Conservation (phyloP, 148 eudicot genomes). For the Amaranthus hypochondriacus region DNA sequence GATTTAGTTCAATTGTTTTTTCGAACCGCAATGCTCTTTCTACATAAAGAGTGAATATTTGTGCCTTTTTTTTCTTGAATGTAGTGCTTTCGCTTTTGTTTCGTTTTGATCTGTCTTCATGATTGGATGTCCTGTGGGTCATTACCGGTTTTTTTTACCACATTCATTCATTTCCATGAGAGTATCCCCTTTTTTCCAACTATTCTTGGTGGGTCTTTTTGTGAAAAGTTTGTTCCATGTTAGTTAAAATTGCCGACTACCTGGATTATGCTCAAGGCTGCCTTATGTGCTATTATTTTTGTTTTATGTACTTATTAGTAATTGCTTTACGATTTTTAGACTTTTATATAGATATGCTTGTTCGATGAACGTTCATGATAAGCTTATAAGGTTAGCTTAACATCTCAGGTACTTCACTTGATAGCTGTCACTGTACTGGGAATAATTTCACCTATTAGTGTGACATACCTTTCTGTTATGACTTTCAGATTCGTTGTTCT, state of each 20-base stretch:
- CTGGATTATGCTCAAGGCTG: conserved; percentile 10
- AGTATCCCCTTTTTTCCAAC: conserved; percentile 14
- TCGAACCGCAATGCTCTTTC: conserved; percentile 31
- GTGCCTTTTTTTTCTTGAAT: conserved; percentile 20
- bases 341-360: conserved; percentile 19
- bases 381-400: conserved; percentile 2
- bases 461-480: too few relatives aligned
- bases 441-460: too few relatives aligned
- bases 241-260: conserved; percentile 17
- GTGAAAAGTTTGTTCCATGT: conserved; percentile 18
- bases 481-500: too few relatives aligned
- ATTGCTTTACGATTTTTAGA: conserved; percentile 5
- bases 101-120: conserved; percentile 12
- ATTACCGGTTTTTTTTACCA: conserved; percentile 11
- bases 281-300: not conserved
- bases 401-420: too few relatives aligned
- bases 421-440: too few relatives aligned
- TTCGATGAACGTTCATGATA: conserved; percentile 20
- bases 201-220: conserved; percentile 24
- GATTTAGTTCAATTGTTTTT: conserved; percentile 22
- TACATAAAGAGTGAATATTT: conserved; percentile 28
- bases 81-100: conserved; percentile 24
- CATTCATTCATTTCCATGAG: not conserved
- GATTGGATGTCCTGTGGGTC: conserved; percentile 27
- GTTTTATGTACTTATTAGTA: not conserved